Base-by-base conservation (phyloP, 2,329 filamentous ascomycete genomes). In the Xylariaceae sp. region DNA sequence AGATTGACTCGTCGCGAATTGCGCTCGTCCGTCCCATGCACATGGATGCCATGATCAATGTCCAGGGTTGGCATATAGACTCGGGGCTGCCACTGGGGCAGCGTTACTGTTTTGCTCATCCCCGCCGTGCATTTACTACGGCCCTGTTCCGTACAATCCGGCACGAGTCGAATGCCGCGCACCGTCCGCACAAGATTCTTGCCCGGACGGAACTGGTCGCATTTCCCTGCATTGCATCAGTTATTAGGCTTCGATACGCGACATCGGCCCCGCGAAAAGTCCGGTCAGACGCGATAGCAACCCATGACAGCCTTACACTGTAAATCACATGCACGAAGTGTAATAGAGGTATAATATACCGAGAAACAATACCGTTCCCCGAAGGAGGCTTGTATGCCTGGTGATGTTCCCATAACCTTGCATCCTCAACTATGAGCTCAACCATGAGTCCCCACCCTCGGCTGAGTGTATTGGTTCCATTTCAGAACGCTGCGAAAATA, bases 241-340 rank as follows among this genome's bases (percentile, higher is more conserved):
- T 32, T 7, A 32, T 6, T 6, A 5, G n/a, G 11, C n/a, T 26
- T 6, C 3, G 31, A 11, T 26, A 19, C 26, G 29, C 8, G 6
- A 35, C 37, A 27, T 11, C 11, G 11, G 26, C n/a, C 8, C 7
- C 3, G 19, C 19, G 1, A 7, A 32, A 5, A 6, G 29, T 4
- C 4, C 9, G 12, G 31, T 27, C 19, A 11, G 35, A 54, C n/a
- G 29, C 3, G 9, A 40, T 27, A 52, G 11, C 12, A 29, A 1
- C 32, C 12, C 19, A 4, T 7, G n/a, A 31, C 27, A 3, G 27
- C 31, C 37, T 43, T 41, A 35, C 42, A 42, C 27, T 32, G 47
- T 45, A 12, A 42, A 47, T 19, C 29, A 12, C 37, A 50, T 50
- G 46, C 49, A 50, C 32, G 46, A 49, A 8, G 47, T 41, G 45